A percentile compares a stretch with the other conserved stretches of the same genome.
These are phyloP conservation scores for Beauveria australis DNA, from an alignment of 2,329 filamentous ascomycete genomes.

Conservation along the genomic window DNA sequence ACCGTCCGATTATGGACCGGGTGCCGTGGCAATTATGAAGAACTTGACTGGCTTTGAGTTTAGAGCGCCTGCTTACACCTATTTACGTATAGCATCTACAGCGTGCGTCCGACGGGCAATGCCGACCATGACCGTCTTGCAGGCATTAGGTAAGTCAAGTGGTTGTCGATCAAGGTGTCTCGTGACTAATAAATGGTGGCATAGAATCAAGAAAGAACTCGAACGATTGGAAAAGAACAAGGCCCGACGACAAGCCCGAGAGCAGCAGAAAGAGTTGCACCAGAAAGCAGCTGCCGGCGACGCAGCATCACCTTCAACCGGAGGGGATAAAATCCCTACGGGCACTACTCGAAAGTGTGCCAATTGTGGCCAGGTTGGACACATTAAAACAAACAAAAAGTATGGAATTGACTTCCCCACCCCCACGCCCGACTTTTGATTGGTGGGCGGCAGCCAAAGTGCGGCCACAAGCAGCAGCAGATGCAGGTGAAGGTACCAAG, in stretches of 20 bases:
- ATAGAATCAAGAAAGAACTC: conserved; percentile 53
- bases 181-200: conserved; percentile 12
- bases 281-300: conserved; percentile 36
- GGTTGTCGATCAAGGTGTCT: background rate
- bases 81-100: conserved; percentile 39
- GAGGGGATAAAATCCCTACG: conserved; percentile 43
- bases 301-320: conserved; percentile 41
- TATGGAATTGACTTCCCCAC: conserved; percentile 36
- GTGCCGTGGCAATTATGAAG: conserved; percentile 20
- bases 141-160: conserved; percentile 28
- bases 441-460: conserved; percentile 21
- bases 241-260: conserved; percentile 79
- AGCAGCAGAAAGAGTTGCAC: conserved; percentile 71
- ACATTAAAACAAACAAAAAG: conserved; percentile 99
- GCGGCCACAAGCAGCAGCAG: conserved; percentile 3
- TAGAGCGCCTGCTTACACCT: conserved; percentile 30
- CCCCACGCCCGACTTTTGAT: conserved; percentile 24
- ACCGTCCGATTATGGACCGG: conserved; percentile 17
- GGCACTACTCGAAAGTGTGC: conserved; percentile 88
- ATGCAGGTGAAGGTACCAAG: background rate
- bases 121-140: conserved; percentile 43
- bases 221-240: conserved; percentile 84
- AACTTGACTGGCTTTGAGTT: conserved; percentile 28
- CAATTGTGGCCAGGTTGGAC: conserved; percentile 91
- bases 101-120: conserved; percentile 40